A percentile compares a stretch with the other conserved stretches of the same genome.
Conservation (phyloP, 345 rosid species). For the Anastatica hierochuntica region DNA sequence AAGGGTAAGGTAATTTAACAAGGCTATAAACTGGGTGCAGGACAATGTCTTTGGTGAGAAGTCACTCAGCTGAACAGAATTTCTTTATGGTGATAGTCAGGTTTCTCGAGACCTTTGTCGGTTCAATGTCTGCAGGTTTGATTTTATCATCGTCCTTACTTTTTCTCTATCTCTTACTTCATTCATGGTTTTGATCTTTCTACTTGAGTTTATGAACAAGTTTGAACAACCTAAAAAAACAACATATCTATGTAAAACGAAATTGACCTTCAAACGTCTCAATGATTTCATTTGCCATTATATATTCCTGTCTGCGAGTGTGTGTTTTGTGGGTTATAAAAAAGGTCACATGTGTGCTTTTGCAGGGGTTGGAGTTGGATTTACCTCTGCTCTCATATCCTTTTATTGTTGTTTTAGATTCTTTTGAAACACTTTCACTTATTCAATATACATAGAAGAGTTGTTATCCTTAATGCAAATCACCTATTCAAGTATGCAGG, state of each 20-base stretch:
- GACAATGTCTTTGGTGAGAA: slow-evolving; percentile 87
- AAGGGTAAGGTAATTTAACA: slow-evolving; percentile 14
- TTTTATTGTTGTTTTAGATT: slow-evolving; percentile 23
- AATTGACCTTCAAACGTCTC: slow-evolving; percentile 4
- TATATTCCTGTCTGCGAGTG: not conserved
- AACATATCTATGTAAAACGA: not conserved
- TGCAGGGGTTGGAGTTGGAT: slow-evolving; percentile 98
- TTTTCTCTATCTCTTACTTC: not conserved
- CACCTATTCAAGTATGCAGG: slow-evolving; percentile 99
- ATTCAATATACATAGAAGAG: slow-evolving; percentile 1
- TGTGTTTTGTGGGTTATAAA: slow-evolving; percentile 16
- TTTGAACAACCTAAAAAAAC: not conserved
- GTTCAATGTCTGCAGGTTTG: slow-evolving; percentile 94
- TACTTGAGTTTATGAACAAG: not conserved
- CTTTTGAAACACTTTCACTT: slow-evolving; percentile 1
- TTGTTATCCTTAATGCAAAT: slow-evolving; percentile 63
- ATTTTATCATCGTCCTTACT: slow-evolving; percentile 8
- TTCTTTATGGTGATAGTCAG: slow-evolving; percentile 73
- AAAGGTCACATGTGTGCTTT: slow-evolving; percentile 7
- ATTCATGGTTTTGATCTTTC: slow-evolving; percentile 6
- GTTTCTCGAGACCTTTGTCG: slow-evolving; percentile 95
- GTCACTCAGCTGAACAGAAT: slow-evolving; percentile 61
- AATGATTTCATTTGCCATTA: slow-evolving; percentile 4
- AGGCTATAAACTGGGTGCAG: slow-evolving; percentile 41
- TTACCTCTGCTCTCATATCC: slow-evolving; percentile 96